Evolutionary conservation across 2,329 filamentous ascomycete genomes (phyloP), one percentile per base, ranked within the genome.

Genomic region (Microsporum audouinii): DNA sequence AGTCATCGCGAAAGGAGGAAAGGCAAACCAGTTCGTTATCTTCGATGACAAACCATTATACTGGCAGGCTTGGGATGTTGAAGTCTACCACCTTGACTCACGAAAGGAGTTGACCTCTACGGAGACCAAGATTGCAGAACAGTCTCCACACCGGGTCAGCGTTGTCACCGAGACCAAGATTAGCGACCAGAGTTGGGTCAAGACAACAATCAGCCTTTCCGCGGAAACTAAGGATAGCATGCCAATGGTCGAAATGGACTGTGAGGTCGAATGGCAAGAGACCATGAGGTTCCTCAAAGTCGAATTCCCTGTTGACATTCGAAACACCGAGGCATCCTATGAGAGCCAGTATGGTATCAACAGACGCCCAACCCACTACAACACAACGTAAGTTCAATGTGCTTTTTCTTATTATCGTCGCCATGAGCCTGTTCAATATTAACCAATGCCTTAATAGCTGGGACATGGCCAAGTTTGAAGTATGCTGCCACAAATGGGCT

Each of bases 281-380:
- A 90, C 85, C 10, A 96, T 94, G 87, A 95, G 94, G 71, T 97
- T 97, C 80, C 82, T 99, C 70, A 99, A 99, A 79, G 92, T 97
- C 58, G 94, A 99, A 73, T 99, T 99, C 76, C 92, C 94, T 0
- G 91, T 96, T 64, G 87, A 95, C 69, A 82, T 97, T 65, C 84
- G 85, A 67, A 96, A 92, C 75, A 95, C 88, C 0, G 91, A 96
- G 75, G 94, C 94, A 36, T 89, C 86, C 10, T 99, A 99, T 73
- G 94, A 99, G 75, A 95, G 90, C 5, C 91, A 96, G 69, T 97
- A 89, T 70, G 92, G 92, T 67, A 84, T 96, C 67, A 86, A 94
- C 64, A 85, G 85, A 66, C 84, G 94, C 34, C 92, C 94, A 1
- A 99, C 94, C 0, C 94, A 99, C 76, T 97, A 96, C 82, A 99